Base-by-base conservation (phyloP, 116 monocot genomes). In the Posidonia oceanica region DNA sequence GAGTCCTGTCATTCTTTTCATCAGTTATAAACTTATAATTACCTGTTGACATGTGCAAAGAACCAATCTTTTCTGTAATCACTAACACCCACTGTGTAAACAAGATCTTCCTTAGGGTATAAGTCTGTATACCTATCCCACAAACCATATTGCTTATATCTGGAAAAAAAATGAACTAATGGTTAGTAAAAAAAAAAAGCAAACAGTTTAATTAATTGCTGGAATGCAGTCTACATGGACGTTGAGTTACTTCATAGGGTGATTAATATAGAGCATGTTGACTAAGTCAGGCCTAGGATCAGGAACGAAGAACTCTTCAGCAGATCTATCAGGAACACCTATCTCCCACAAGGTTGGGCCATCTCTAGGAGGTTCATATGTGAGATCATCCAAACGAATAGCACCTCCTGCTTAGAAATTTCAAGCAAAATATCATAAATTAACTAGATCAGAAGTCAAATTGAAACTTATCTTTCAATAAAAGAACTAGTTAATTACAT, bases 301-400 rank as follows among this genome's bases (percentile, higher is more conserved):
- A n/a, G 91, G 91, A 51, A 87, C 64, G 59, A 74, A 91, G 64
- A 91, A 91, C 66, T 90, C 90, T 44, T 74, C 79, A 22, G 90
- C 86, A 37, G 84, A 76, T 36, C 90, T 79, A 41, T 91, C 87
- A 0, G 91, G 87, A 38, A 87, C 67, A 29, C 91, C 91, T 1
- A 91, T 91, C 61, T 91, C 91, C 91, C 91, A 91, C 42, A 91
- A 53, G 0, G 91, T 91, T 56, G 85, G 87, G 14, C 87, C 91
- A 68, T 82, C 84, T 79, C 91, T 87, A 69, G 87, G 91, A 39
- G 91, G 84, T 56, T 82, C 70, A 67, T 80, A 87, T 3, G 83
- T 67, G 59, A 91, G 78, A 41, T 87, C 82, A 21, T 82, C 79
- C 48, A 91, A 38, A 84, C 80, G 67, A 73, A 80, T 73, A 38